These are phyloP conservation scores for Vanderwaltozyma tropicalis DNA, from an alignment of 805 yeast species.

Conservation along the genomic window DNA sequence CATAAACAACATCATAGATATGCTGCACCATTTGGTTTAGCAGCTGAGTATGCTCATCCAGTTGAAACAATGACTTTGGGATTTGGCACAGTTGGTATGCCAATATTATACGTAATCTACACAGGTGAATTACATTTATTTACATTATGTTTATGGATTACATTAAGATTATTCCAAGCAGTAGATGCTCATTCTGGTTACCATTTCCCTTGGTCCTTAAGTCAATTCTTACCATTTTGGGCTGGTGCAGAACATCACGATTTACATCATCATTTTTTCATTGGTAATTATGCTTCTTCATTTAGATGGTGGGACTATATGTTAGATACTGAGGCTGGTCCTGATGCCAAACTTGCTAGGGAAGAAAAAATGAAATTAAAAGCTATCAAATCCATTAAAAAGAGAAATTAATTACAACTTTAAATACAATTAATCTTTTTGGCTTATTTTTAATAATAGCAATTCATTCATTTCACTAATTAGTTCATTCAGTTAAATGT, in stretches of 20 bases:
- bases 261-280: conserved; percentile 85
- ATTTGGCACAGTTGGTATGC: conserved; percentile 87
- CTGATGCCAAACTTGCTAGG: conserved; percentile 57
- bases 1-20: conserved; percentile 94
- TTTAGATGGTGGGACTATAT: conserved; percentile 89
- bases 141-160: conserved; percentile 76
- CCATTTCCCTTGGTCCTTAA: conserved; percentile 89
- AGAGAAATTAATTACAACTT: background rate
- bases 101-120: conserved; percentile 64
- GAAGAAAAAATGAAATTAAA: conserved; percentile 44
- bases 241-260: conserved; percentile 97
- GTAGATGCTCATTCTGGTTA: conserved; percentile 93
- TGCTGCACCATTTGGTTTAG: conserved; percentile 90
- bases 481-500: too few species aligned
- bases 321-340: conserved; percentile 75
- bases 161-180: conserved; percentile 80
- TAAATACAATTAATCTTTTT: too few species aligned
- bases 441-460: too few species aligned
- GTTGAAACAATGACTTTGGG: conserved; percentile 80
- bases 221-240: conserved; percentile 84
- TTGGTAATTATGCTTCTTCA: conserved; percentile 83
- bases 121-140: conserved; percentile 67
- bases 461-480: background rate
- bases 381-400: conserved; percentile 35
- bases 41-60: conserved; percentile 97